Base-by-base conservation (phyloP, 306 rosid species). In the Cucurbita moschata region DNA sequence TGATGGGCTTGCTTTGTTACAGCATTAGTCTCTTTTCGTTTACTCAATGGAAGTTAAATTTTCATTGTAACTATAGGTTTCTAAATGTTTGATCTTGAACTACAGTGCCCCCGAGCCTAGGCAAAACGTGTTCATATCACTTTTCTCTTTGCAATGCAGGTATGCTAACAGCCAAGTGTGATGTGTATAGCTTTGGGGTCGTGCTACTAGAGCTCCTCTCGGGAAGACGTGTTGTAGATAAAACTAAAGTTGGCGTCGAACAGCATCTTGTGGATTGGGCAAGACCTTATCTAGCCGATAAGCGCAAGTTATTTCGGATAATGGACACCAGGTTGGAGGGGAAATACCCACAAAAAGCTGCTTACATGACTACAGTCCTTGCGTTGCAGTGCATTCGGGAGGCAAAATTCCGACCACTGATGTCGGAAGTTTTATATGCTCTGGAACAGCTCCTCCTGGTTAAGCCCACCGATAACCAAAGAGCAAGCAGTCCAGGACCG, bases 281-380 rank as follows among this genome's bases (percentile, higher is more conserved):
- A 39, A 87, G 23, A 49, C 96, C 95, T 5, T 87, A 86, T 73
- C 57, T 90, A 54, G 78, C 88, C 0, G 92, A 90, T 54, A 85
- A 82, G 51, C 75, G 95, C 38, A 88, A 82, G 78, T 44, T 88
- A 39, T 87, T 87, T 59, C 83, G 96, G 46, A 83, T 90, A 2
- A 90, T 90, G 96, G 95, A 90, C 82, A 85, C 92, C 19, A 87
- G 84, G 49, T 59, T 90, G 67, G 96, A 84, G 61, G 96, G 96
- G 6, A 88, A 86, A 74, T 90, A 90, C 77, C 94, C 92, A 4
- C 90, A 85, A 53, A 86, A 82, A 67, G 95, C 86, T 61, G 96
- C 96, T 71, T 84, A 75, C 78, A 75, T 55, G 81, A 91, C 88
- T 60, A 90, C 96, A 2, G 54, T 83, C 73, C 87, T 88, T 23